Percentiles rank a stretch among this genome's conserved stretches.
Conservation (phyloP, 2,329 filamentous ascomycete genomes). For the Raffaelea deltoideospora region DNA sequence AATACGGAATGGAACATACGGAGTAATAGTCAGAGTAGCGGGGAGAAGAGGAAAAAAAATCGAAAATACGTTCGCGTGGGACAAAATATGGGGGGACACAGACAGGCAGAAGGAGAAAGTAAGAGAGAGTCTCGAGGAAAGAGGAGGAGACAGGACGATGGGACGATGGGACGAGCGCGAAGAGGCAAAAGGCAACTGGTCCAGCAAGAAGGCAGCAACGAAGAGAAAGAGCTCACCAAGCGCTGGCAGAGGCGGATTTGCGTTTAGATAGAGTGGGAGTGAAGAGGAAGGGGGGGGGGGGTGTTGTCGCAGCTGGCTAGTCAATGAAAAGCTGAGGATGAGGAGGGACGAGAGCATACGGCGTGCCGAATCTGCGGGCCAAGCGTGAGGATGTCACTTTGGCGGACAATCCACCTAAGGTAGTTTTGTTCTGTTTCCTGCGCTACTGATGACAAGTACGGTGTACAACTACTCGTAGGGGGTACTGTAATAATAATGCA, state of each 20-base stretch:
- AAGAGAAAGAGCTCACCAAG: not conserved
- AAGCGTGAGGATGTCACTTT: slow-evolving; percentile 4
- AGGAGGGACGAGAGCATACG: not conserved
- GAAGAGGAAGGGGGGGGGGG: not conserved
- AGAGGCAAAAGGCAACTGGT: too few relatives aligned
- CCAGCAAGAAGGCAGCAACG: not conserved
- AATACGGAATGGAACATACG: too few relatives aligned
- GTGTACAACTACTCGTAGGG: not conserved
- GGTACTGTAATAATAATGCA: too few relatives aligned
- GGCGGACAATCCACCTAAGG: slow-evolving; percentile 3
- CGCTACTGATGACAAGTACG: not conserved
- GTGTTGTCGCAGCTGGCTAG: slow-evolving; percentile 1
- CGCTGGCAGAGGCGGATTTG: not conserved
- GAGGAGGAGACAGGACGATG: too few relatives aligned
- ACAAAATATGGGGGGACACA: not conserved
- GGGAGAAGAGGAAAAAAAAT: not conserved
- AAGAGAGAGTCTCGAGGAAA: not conserved
- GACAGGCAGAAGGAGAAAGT: not conserved
- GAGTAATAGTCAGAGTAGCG: too few relatives aligned
- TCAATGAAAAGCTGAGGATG: not conserved
- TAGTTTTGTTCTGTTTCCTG: not conserved
- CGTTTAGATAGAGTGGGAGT: not conserved
- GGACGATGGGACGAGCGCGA: too few relatives aligned
- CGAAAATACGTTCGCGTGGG: not conserved
- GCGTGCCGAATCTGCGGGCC: slow-evolving; percentile 6